phyloP scores from a whole-genome alignment of 345 rosid species.

The Gossypium ekmanianum region DNA sequence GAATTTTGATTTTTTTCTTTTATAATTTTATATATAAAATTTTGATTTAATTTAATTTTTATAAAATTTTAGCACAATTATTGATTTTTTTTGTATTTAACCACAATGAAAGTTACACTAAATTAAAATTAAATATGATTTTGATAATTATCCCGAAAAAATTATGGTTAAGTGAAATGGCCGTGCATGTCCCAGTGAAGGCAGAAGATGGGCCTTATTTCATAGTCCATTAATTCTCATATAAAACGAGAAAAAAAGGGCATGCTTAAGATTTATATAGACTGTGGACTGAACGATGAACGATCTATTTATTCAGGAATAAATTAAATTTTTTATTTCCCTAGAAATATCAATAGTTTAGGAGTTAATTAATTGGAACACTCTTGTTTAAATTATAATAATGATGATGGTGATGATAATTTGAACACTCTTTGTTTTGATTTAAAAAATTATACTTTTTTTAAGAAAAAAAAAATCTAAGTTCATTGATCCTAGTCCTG shows the following conservation, averaged over 20 bases:
- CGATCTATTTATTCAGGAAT: neutral
- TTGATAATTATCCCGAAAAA: neutral
- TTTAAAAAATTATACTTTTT: too few species aligned
- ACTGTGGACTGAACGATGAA: neutral
- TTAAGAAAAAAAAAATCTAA: too few species aligned
- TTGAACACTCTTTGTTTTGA: neutral
- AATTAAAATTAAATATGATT: too few species aligned
- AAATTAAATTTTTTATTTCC: neutral
- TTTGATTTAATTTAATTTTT: too few species aligned
- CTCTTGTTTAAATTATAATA: neutral
- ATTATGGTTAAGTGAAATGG: neutral
- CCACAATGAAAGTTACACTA: too few species aligned
- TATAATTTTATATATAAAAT: too few species aligned
- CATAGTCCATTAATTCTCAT: neutral
- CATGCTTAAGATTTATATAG: neutral
- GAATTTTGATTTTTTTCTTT: too few species aligned
- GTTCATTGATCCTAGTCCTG: too few species aligned
- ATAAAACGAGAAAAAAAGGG: neutral
- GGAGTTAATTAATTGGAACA: too few species aligned
- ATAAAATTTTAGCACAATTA: too few species aligned
- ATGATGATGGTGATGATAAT: neutral
- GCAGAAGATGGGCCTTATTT: neutral
- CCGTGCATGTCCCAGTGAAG: neutral
- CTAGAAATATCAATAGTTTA: neutral
- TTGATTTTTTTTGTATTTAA: too few species aligned